Evolutionary conservation across 768 basidiomycete genomes (phyloP).

Genomic region (Saitozyma podzolica): DNA sequence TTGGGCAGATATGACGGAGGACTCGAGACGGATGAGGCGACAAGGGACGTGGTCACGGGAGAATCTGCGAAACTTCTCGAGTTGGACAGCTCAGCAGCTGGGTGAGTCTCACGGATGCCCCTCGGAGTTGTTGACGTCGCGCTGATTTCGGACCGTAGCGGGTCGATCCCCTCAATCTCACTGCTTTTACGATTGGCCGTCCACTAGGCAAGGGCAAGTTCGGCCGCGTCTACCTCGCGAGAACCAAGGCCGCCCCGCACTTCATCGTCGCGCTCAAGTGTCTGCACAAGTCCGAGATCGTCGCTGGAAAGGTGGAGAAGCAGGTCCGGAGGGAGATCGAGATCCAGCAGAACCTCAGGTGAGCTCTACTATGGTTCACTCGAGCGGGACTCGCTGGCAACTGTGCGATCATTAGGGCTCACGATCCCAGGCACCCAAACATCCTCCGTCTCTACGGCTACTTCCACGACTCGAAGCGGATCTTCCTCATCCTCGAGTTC

Average conservation of each 20-base stretch:
- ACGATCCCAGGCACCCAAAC: conserved; percentile 71
- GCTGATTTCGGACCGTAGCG: conserved; percentile 15
- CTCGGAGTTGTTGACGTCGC: not conserved
- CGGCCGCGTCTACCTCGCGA: conserved; percentile 96
- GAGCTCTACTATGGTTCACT: not conserved
- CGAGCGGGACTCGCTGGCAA: not conserved
- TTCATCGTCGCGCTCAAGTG: conserved; percentile 97
- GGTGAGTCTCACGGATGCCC: conserved; percentile 16
- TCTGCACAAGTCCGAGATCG: conserved; percentile 93
- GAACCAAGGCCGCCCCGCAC: conserved; percentile 80
- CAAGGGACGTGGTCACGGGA: conserved; percentile 65
- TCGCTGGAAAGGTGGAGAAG: conserved; percentile 87
- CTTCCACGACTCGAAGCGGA: conserved; percentile 96
- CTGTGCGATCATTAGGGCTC: not conserved
- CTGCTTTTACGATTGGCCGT: conserved; percentile 88
- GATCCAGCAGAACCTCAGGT: conserved; percentile 87
- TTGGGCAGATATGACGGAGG: conserved; percentile 93
- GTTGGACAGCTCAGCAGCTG: conserved; percentile 67
- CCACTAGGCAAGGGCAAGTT: conserved; percentile 99
- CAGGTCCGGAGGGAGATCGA: conserved; percentile 97
- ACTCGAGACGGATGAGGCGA: conserved; percentile 77
- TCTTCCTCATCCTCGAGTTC: conserved; percentile 97
- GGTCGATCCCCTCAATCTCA: conserved; percentile 69
- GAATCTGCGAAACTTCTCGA: conserved; percentile 79
- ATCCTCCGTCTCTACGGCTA: conserved; percentile 92